phyloP scores from a whole-genome alignment of 2,329 filamentous ascomycete genomes.

The Colletotrichum nymphaeae region DNA sequence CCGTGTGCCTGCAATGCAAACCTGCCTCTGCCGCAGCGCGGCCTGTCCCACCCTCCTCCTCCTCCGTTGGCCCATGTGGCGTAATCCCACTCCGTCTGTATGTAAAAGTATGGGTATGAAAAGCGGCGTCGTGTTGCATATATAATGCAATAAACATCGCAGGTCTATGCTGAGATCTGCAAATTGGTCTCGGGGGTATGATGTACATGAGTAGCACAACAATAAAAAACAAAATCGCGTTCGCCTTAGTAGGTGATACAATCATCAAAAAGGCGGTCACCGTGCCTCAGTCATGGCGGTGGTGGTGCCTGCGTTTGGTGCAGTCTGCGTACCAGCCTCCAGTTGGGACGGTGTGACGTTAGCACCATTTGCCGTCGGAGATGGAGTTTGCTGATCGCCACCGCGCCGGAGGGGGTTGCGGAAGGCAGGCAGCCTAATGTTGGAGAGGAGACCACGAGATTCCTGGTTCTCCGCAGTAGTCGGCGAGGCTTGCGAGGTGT shows the following conservation, averaged over 20 bases:
- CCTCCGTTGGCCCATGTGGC: slow-evolving; percentile 15
- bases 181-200: slow-evolving; percentile 30
- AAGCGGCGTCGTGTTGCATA: slow-evolving; percentile 27
- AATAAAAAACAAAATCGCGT: slow-evolving; percentile 25
- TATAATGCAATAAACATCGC: slow-evolving; percentile 25
- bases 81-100: slow-evolving; percentile 11
- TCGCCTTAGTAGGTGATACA: background rate
- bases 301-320: slow-evolving; percentile 20
- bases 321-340: slow-evolving; percentile 54
- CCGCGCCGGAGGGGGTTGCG: slow-evolving; percentile 39
- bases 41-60: background rate
- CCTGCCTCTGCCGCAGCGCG: background rate
- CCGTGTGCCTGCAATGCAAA: slow-evolving; percentile 13
- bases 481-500: slow-evolving; percentile 1
- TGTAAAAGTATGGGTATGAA: slow-evolving; percentile 34
- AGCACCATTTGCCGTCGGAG: slow-evolving; percentile 40
- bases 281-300: slow-evolving; percentile 15
- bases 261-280: background rate
- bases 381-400: slow-evolving; percentile 34
- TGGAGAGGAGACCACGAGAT: slow-evolving; percentile 33
- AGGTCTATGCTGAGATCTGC: slow-evolving; percentile 32
- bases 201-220: slow-evolving; percentile 34
- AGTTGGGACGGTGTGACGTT: slow-evolving; percentile 59
- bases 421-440: slow-evolving; percentile 35
- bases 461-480: slow-evolving; percentile 25